Percentiles rank a stretch among this genome's conserved stretches.
These are phyloP conservation scores for Eutrema yunnanense DNA, from an alignment of 345 rosid species.

Conservation along the genomic window DNA sequence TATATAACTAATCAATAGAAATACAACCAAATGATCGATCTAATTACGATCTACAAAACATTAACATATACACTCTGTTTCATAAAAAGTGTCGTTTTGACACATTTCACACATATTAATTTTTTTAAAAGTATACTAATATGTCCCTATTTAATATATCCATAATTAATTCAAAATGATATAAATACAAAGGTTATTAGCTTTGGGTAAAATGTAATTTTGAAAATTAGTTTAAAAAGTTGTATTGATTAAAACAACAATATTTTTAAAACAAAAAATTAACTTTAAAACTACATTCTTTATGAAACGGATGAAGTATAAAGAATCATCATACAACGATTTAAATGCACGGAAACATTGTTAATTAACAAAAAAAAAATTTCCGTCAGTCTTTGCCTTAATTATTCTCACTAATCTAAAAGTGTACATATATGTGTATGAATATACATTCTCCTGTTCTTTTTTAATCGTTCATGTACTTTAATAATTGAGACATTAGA, in stretches of 20 bases:
- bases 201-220: too few species aligned
- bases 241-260: too few species aligned
- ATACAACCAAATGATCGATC: not conserved
- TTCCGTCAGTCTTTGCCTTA: not conserved
- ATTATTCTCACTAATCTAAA: not conserved
- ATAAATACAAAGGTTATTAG: too few species aligned
- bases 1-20: not conserved
- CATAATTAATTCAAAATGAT: too few species aligned
- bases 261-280: too few species aligned
- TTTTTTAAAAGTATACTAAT: too few species aligned
- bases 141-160: too few species aligned
- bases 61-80: not conserved
- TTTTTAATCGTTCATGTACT: not conserved
- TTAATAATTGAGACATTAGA: slow-evolving; percentile 4
- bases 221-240: too few species aligned
- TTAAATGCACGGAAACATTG: not conserved
- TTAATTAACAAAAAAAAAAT: not conserved
- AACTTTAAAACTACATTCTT: too few species aligned
- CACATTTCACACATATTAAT: too few species aligned
- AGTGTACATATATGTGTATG: not conserved
- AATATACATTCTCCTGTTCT: not conserved
- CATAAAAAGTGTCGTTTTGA: too few species aligned
- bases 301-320: not conserved
- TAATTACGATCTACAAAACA: not conserved
- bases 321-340: not conserved